phyloP scores from a whole-genome alignment of 2,329 filamentous ascomycete genomes.

The Cordyceps farinosa region DNA sequence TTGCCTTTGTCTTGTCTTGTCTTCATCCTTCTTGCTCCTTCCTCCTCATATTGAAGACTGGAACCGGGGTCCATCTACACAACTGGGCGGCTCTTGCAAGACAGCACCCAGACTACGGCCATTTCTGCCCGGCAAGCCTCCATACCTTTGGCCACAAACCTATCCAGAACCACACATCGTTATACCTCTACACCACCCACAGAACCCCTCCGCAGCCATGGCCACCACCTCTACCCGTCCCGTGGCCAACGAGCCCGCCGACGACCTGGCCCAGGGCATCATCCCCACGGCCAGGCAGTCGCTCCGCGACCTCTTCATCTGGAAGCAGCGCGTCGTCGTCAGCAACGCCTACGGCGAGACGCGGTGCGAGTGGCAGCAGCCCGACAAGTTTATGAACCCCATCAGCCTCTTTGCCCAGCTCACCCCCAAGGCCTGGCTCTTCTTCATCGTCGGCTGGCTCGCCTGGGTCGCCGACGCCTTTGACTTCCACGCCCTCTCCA shows the following conservation, averaged over 20 bases:
- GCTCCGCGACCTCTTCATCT: slow-evolving; percentile 63
- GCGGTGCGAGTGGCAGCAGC: slow-evolving; percentile 63
- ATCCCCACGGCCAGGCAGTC: slow-evolving; percentile 62
- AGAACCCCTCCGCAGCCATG: neutral
- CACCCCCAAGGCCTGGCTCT: slow-evolving; percentile 65
- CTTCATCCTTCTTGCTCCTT: neutral
- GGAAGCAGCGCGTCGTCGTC: slow-evolving; percentile 69
- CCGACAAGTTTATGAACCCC: slow-evolving; percentile 66
- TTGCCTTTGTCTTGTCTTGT: neutral
- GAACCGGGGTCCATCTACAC: no score
- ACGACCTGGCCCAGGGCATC: slow-evolving; percentile 64
- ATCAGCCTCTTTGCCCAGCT: slow-evolving; percentile 65
- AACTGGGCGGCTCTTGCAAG: neutral
- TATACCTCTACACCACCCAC: neutral
- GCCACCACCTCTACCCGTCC: neutral
- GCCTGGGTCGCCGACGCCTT: slow-evolving; percentile 82
- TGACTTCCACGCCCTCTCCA: slow-evolving; percentile 76
- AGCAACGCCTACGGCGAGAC: slow-evolving; percentile 63
- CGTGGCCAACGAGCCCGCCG: slow-evolving; percentile 50
- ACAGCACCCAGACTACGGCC: neutral
- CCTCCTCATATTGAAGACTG: neutral
- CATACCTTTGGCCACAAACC: neutral
- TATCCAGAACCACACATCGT: neutral
- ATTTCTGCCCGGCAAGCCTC: neutral
- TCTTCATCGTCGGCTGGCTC: slow-evolving; percentile 69